Evolutionary conservation across 2,329 filamentous ascomycete genomes (phyloP), one percentile per base, ranked within the genome.

Genomic region (Didymella arachidicola): DNA sequence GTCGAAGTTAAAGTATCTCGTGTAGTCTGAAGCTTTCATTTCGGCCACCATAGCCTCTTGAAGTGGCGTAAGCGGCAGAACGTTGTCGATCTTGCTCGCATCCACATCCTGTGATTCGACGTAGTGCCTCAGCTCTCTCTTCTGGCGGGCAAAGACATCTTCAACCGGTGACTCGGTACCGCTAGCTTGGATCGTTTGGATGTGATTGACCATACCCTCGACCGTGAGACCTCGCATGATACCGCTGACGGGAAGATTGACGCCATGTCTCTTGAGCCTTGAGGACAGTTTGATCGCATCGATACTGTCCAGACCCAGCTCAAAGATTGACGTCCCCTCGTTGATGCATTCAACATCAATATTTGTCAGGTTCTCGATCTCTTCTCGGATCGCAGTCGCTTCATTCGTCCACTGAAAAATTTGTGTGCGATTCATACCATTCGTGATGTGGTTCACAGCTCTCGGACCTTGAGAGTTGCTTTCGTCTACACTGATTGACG

Each of bases 281-380:
- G 92, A 88, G 0, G 91, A 89, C 0, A 97, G 79, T 68, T 92
- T 96, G 74, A 97, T 94, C 1, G 90, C 86, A 75, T 97, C 93
- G 57, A 97, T 96, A 69, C 93, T 97, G 79, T 97, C 94, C 7
- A 97, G 83, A 0, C 93, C 93, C 30, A 97, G 83, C 66, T 94
- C 88, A 38, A 96, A 88, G 11, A 97, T 86, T 0, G 89, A 89
- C 0, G 86, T 86, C 7, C 80, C 76, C 50, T 85, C 83, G 1
- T 78, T 73, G 36, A 97, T 79, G 4, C 14, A 10, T 18, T 27
- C 22, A 26, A 27, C 12, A 5, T 43, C 41, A 19, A 27, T 14
- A 18, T 43, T 10, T 11, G 41, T 27, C 6, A 43, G 41, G 0
- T 82, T 77, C 1, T 81, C 85, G 42, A 97, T 83, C 66, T 90